Evolutionary conservation across 163 green algal genomes (phyloP).

Genomic region (Trebouxiophyceae sp.): DNA sequence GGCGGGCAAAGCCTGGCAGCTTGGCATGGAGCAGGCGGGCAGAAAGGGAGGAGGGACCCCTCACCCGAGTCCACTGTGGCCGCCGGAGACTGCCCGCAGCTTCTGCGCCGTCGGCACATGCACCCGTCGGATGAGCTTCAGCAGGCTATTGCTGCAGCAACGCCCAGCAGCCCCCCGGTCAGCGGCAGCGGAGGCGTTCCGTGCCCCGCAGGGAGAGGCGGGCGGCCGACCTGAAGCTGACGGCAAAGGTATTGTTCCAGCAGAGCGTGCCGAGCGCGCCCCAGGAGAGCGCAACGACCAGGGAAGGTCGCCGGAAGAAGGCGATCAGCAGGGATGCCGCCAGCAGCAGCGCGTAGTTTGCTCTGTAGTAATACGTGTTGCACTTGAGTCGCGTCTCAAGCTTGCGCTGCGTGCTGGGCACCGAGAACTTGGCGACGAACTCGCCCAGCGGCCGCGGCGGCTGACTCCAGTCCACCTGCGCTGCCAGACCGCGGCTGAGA

Average conservation of each 20-base stretch:
- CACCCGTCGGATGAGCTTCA: conserved; percentile 9
- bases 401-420: conserved; percentile 10
- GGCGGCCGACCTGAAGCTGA: conserved; percentile 13
- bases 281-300: conserved; percentile 2
- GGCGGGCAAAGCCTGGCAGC: not conserved
- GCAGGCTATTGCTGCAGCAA: conserved; percentile 11
- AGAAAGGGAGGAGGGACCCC: not conserved
- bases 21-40: not conserved
- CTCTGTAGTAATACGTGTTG: conserved; percentile 23
- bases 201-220: not conserved
- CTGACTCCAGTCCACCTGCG: conserved; percentile 21
- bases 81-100: conserved; percentile 6
- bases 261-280: conserved; percentile 6
- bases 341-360: conserved; percentile 18
- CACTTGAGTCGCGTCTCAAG: conserved; percentile 14
- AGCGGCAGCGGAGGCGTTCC: no score
- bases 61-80: conserved; percentile 4
- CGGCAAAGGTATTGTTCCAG: conserved; percentile 25
- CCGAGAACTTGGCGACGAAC: conserved; percentile 12
- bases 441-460: conserved; percentile 12
- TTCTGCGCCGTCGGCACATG: conserved; percentile 7
- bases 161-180: no score
- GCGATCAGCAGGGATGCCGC: conserved; percentile 3
- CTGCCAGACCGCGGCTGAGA: not conserved
- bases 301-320: conserved; percentile 8